Percentiles rank a stretch among this genome's conserved stretches.
Conservation (phyloP, 2,329 filamentous ascomycete species). For the Fusarium heterosporum region DNA sequence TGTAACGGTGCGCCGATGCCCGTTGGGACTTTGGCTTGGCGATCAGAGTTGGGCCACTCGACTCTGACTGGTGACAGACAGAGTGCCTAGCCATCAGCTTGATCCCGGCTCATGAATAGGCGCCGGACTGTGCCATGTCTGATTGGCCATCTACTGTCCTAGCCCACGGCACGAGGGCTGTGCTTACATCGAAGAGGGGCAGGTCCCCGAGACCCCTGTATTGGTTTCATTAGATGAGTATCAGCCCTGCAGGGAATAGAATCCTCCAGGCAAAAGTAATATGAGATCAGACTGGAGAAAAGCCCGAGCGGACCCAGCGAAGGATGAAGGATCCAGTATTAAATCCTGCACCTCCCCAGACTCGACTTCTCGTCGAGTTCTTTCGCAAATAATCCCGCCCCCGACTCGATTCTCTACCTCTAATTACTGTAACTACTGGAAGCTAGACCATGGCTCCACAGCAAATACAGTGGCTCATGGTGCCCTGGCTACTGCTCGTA, state of each 20-base stretch:
- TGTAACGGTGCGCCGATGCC: too few relatives aligned
- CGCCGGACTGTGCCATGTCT: not conserved
- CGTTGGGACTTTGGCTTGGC: not conserved
- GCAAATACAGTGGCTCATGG: not conserved
- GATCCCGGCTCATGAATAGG: not conserved
- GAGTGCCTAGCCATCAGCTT: not conserved
- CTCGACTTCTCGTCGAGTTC: not conserved
- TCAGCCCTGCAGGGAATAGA: not conserved
- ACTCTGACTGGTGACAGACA: not conserved
- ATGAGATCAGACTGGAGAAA: not conserved
- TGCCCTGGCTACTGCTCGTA: constrained; percentile 2
- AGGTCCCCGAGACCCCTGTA: not conserved
- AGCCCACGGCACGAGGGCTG: not conserved
- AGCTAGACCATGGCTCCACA: not conserved
- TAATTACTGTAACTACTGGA: too few relatives aligned
- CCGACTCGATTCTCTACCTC: not conserved
- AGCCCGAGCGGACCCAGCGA: not conserved
- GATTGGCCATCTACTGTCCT: not conserved
- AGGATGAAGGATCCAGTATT: constrained; percentile 2
- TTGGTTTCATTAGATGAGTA: not conserved
- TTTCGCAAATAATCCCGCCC: not conserved
- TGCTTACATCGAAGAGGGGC: not conserved
- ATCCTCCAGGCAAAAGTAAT: not conserved
- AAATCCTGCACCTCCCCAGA: not conserved
- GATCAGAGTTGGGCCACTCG: not conserved